Evolutionary conservation across 345 rosid genomes (phyloP), one percentile per base, ranked within the genome.

Genomic region (Brassica carinata): DNA sequence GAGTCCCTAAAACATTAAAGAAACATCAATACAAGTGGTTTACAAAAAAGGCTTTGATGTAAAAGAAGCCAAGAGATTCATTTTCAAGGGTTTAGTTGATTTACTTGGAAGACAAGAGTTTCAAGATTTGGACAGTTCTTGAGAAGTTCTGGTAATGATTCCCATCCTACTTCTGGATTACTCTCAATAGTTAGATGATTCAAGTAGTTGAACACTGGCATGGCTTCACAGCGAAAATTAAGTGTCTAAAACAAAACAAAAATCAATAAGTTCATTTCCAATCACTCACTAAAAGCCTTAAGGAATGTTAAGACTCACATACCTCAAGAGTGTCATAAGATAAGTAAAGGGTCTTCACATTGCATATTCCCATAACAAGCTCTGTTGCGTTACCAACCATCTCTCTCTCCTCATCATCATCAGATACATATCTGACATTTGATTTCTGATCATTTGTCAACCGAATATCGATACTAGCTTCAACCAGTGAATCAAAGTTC

Each of bases 281-380:
- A 0, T 38, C 36, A 61, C 34, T 53, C 53, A 65, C 62, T 14
- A 40, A 79, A 55, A 15, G 3, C 19, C 5, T 26, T 8, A 8
- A 66, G 36, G 36, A 17, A 58, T 66, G 68, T 8, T 11, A 29
- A 29, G 14, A 38, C 23, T 72, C 15, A 55, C 61, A 55, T 55
- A 79, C 82, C 77, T 79, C 82, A 66, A 72, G 69, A 57, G 73
- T 72, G 17, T 72, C 62, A 79, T 43, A 40, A 27, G 82, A 79
- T 58, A 79, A 59, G 64, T 43, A 31, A 73, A 79, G 78, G 15
- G 77, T 67, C 69, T 79, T 79, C 77, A 79, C 82, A 73, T n/a
- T 73, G 53, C 74, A 67, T 59, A 79, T 58, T 67, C 78, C 82
- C 74, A 73, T 79, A 19, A 79, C 19, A 79, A 79, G 29, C 53